Conservation (phyloP, 1,284 basidiomycete genomes). For the Tylopilus sp. region DNA sequence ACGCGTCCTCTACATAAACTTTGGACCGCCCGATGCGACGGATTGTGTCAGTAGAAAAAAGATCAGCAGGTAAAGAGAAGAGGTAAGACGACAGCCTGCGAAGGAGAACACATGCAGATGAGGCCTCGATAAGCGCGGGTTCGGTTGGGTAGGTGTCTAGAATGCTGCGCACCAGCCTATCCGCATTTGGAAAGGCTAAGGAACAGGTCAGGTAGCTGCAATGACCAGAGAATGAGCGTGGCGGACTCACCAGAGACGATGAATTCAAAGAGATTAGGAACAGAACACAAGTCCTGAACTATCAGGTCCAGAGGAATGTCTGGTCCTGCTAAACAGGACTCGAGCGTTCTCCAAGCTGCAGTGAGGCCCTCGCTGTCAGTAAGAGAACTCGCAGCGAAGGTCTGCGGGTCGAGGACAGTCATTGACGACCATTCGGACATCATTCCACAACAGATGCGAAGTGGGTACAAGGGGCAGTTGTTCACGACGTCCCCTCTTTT, state of each 20-base stretch:
- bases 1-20: conserved; percentile 21
- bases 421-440: conserved; percentile 1
- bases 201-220: not conserved
- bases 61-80: conserved; percentile 20
- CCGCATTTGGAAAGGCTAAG: conserved; percentile 18
- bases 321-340: conserved; percentile 31
- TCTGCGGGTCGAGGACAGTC: conserved; percentile 16
- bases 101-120: conserved; percentile 17
- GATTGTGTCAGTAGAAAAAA: conserved; percentile 9
- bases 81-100: conserved; percentile 18
- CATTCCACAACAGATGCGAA: not conserved
- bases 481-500: not conserved
- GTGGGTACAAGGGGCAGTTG: not conserved
- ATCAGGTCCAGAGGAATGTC: conserved; percentile 27
- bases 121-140: conserved; percentile 14
- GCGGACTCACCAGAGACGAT: conserved; percentile 26
- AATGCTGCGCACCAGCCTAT: conserved; percentile 15
- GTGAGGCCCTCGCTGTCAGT: conserved; percentile 13
- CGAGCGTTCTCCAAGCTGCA: conserved; percentile 17
- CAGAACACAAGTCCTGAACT: conserved; percentile 29
- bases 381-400: conserved; percentile 16
- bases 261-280: conserved; percentile 28
- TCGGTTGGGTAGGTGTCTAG: conserved; percentile 22
- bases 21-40: conserved; percentile 18
- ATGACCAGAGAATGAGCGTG: not conserved